Conservation (phyloP, 805 yeast genomes). For the baker's yeast (Saccharomyces cerevisiae) region DNA sequence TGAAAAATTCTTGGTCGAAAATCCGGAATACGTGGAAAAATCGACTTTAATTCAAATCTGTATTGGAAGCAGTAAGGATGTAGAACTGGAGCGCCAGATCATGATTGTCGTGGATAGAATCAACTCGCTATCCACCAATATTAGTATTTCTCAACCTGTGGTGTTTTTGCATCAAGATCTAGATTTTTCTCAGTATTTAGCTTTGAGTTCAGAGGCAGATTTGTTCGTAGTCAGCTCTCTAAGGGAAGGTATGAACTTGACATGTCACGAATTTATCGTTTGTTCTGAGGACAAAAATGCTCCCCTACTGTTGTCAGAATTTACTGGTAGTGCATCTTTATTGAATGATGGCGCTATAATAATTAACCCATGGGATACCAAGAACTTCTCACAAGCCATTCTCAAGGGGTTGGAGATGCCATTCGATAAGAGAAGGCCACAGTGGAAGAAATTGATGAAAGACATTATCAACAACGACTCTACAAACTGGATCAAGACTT, state of each 20-base stretch:
- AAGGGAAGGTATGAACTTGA: conserved; percentile 94
- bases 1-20: conserved; percentile 60
- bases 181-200: conserved; percentile 82
- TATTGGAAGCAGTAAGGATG: conserved; percentile 48
- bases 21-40: conserved; percentile 62
- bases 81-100: conserved; percentile 63
- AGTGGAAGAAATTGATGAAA: conserved; percentile 58
- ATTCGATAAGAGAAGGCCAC: conserved; percentile 43
- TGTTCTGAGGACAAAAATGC: conserved; percentile 65
- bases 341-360: conserved; percentile 61
- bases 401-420: conserved; percentile 59
- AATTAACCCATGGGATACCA: conserved; percentile 87
- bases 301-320: conserved; percentile 81
- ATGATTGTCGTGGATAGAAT: conserved; percentile 76
- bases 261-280: conserved; percentile 88
- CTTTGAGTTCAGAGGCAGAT: conserved; percentile 78
- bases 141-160: conserved; percentile 74
- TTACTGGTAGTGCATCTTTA: conserved; percentile 87
- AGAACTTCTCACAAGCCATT: conserved; percentile 56
- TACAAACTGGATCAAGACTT: conserved; percentile 58
- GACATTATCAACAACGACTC: conserved; percentile 63
- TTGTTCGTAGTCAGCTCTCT: conserved; percentile 80
- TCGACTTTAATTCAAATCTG: conserved; percentile 81
- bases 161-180: conserved; percentile 82
- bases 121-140: conserved; percentile 64